phyloP scores from a whole-genome alignment of 495 filamentous ascomycete species.

The Neurospora sp. region DNA sequence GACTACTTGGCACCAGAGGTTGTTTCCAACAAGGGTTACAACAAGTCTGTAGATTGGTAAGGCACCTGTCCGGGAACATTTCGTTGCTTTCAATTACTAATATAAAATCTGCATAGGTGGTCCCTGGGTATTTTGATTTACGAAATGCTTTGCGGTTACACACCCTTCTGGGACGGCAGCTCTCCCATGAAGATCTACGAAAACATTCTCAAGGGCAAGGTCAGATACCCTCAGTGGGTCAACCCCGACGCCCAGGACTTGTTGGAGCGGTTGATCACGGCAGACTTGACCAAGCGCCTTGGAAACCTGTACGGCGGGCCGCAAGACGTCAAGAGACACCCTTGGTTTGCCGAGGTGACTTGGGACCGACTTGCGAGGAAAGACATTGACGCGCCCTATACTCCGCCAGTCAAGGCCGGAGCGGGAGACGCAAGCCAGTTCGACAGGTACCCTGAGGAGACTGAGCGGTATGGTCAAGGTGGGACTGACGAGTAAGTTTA shows the following conservation, averaged over 20 bases:
- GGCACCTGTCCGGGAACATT: slow-evolving; percentile 16
- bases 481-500: slow-evolving; percentile 73
- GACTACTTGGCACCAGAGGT: slow-evolving; percentile 97
- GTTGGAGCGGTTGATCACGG: slow-evolving; percentile 83
- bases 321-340: slow-evolving; percentile 86
- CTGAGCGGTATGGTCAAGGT: slow-evolving; percentile 70
- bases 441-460: slow-evolving; percentile 95
- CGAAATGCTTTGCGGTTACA: slow-evolving; percentile 98
- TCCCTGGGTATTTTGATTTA: slow-evolving; percentile 96
- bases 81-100: background rate
- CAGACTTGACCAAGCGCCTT: slow-evolving; percentile 87
- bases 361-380: slow-evolving; percentile 90
- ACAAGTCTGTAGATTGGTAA: slow-evolving; percentile 98
- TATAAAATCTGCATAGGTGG: slow-evolving; percentile 55
- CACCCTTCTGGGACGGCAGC: slow-evolving; percentile 95
- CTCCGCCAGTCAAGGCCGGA: slow-evolving; percentile 88
- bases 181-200: slow-evolving; percentile 99
- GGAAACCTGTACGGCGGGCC: slow-evolving; percentile 91
- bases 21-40: slow-evolving; percentile 94
- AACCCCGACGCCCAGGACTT: slow-evolving; percentile 89
- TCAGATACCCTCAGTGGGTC: slow-evolving; percentile 94
- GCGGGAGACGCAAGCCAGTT: slow-evolving; percentile 95
- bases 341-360: slow-evolving; percentile 95
- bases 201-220: slow-evolving; percentile 85
- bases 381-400: slow-evolving; percentile 97